Base-by-base conservation (phyloP, 805 yeast genomes). In the Danielia reshetovae region DNA sequence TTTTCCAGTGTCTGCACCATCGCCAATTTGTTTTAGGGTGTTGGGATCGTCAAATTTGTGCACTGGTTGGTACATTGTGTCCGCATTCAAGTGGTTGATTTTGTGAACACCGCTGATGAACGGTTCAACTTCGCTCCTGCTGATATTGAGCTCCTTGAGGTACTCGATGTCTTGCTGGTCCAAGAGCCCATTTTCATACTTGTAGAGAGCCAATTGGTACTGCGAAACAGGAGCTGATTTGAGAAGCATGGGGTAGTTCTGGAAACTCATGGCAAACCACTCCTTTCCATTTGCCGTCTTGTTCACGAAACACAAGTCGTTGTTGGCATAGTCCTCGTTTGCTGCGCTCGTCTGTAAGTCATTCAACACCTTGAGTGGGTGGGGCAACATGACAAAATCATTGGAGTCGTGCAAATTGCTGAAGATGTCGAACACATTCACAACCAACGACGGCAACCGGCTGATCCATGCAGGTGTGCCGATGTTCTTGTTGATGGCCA, bases 241-340 rank as follows among this genome's bases (percentile, higher is more conserved):
- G 7, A 90, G 87, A 31, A 90, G 59, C 0, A 94, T 79, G 0
- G 96, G 96, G 54, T 81, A 90, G 46, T 79, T 72, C 16, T 60
- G 55, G 46, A 79, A 83, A 15, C 94, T 83, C 75, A 90, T 70
- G 4, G 96, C 96, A 64, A 75, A 85, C 95, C 96, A 89, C 43
- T 65, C 67, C 1, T 82, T 70, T 3, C 82, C 80, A 19, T 64
- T 66, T 0, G 88, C 77, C 19, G 79, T 70, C 39, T 78, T 85
- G 24, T 90, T 68, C 46, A 79, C 79, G 8, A 90, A 81, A 2
- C 81, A 78, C 24, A 64, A 45, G 31, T 65, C 61, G 28, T 49
- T 40, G 17, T 54, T 55, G 17, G 51, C 33, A 11, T 44, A 36
- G 5, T 45, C 43, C 7, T 41, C 36, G 8, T 46, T 47, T 19